Evolutionary conservation across 2,329 filamentous ascomycete species (phyloP).

Genomic region (Zymoseptoria tritici): DNA sequence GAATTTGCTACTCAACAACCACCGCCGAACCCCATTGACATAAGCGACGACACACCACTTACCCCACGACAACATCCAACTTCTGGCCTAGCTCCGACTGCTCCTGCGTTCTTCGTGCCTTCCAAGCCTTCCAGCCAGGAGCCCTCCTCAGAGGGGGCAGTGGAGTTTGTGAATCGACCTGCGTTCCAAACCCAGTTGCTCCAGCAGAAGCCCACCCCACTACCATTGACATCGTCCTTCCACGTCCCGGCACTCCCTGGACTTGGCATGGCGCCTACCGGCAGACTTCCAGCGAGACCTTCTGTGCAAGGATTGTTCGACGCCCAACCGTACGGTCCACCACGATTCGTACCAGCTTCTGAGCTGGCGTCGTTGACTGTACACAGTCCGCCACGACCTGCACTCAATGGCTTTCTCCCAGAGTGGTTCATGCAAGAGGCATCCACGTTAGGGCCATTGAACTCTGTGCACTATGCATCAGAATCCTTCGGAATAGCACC

Average conservation of each 20-base stretch:
- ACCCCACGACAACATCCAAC: background rate
- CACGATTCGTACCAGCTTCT: conserved; percentile 32
- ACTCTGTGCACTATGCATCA: background rate
- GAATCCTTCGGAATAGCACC: background rate
- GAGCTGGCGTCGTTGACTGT: conserved; percentile 22
- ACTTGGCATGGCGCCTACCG: background rate
- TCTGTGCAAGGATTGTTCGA: background rate
- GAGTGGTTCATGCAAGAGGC: background rate
- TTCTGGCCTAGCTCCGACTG: background rate
- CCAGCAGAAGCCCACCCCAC: background rate
- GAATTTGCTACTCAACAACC: background rate
- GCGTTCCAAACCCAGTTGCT: background rate
- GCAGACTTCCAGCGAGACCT: background rate
- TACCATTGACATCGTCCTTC: background rate
- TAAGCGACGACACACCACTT: background rate
- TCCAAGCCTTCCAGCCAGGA: background rate
- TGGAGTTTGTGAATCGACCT: background rate
- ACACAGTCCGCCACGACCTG: background rate
- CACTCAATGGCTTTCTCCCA: background rate
- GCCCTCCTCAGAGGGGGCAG: background rate
- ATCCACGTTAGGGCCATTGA: background rate
- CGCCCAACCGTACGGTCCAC: conserved; percentile 16
- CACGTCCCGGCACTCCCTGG: background rate
- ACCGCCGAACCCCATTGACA: background rate
- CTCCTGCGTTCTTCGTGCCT: background rate